Evolutionary conservation across 2,329 filamentous ascomycete genomes (phyloP).

Genomic region (Penicillium sp.): DNA sequence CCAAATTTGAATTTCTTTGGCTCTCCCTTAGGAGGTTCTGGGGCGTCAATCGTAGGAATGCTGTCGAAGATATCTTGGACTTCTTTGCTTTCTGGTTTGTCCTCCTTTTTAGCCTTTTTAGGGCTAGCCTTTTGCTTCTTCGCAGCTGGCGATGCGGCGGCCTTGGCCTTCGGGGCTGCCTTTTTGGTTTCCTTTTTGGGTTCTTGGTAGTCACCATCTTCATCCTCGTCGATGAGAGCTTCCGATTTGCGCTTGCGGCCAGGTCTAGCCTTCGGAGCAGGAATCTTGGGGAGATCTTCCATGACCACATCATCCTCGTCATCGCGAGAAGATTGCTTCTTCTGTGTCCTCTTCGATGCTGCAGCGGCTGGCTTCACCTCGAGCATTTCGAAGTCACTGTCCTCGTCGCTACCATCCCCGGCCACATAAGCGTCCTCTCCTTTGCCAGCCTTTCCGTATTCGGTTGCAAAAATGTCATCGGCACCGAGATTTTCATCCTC

Average conservation of each 20-base stretch:
- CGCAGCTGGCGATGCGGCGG: constrained; percentile 29
- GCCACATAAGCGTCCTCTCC: constrained; percentile 67
- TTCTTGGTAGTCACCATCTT: constrained; percentile 53
- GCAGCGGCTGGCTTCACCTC: constrained; percentile 60
- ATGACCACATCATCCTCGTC: constrained; percentile 53
- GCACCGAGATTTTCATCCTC: constrained; percentile 68
- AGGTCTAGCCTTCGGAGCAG: constrained; percentile 45
- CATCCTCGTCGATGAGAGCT: constrained; percentile 53
- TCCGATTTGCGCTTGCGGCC: constrained; percentile 59
- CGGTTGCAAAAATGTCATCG: constrained; percentile 82
- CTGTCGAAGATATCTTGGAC: constrained; percentile 84
- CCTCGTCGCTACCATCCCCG: constrained; percentile 54
- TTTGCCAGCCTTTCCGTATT: constrained; percentile 65
- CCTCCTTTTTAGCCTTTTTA: constrained; percentile 58
- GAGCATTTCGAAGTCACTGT: constrained; percentile 64
- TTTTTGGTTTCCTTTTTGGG: constrained; percentile 57
- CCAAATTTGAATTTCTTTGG: constrained; percentile 77
- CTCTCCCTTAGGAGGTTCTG: constrained; percentile 73
- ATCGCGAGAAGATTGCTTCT: constrained; percentile 31
- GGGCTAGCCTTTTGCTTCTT: constrained; percentile 57
- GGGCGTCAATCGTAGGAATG: constrained; percentile 78
- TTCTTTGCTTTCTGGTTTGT: constrained; percentile 65
- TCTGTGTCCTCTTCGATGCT: constrained; percentile 47
- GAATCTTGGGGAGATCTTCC: constrained; percentile 48
- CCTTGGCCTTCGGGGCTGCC: constrained; percentile 39